Evolutionary conservation across 345 rosid genomes (phyloP), one percentile per base, ranked within the genome.

Genomic region (Lepidium africanum): DNA sequence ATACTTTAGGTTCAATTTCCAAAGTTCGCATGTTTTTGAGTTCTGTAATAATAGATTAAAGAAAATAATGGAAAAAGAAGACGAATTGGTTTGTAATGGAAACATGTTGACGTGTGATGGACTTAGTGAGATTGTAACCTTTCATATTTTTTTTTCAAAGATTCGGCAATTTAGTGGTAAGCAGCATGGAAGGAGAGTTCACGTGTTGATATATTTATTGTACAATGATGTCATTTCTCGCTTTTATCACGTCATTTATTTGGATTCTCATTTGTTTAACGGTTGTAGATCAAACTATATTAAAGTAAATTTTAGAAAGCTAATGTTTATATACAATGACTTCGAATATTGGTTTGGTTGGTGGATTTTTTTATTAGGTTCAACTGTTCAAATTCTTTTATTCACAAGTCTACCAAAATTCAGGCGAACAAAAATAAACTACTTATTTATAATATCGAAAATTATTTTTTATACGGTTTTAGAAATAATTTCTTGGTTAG

Each of bases 211-310:
- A 27, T 27, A 27, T 23, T 63, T 27, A 27, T 23, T 63, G 56
- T 45, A 63, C 57, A 71, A 54, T 71, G 63, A 71, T 63, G 63
- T 53, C 56, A 62, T 30, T 53, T 54, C 9, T 52, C 14, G 14
- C 35, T 45, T 30, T 63, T 36, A 45, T 63, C 38, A 63, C 48
- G 41, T 63, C 49, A 15, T 15, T 54, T 19, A 1, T 43, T 12
- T 25, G 47, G 25, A 36, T 45, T 56, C 11, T 11, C 63, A 69
- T 50, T 69, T 49, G 17, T 15, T 37, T 17, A 14, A 47, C 14
- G 32, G 39, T 57, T 15, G 14, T 61, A 53, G 33, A 30, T 16
- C 19, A 56, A 68, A 36, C 12, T 46, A 19, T 23, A 32, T 5
- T 42, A 32, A 30, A 30, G 33, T 21, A 21, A 21, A 21, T 21